These are phyloP conservation scores for Schizosaccharomyces lindneri DNA, from an alignment of 805 yeast species.

Conservation along the genomic window DNA sequence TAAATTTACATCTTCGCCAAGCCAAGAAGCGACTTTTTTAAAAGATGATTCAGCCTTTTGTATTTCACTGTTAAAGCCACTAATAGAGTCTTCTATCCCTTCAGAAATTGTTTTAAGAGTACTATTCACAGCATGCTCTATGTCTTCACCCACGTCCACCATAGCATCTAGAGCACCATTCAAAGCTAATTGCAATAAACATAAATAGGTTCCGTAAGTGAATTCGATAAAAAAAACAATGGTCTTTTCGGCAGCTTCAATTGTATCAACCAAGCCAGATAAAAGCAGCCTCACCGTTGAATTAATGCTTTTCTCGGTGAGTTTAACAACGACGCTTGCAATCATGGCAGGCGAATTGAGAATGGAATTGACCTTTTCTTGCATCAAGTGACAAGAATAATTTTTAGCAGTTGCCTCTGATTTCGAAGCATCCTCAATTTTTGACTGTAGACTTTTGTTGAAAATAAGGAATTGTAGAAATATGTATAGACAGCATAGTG, in stretches of 20 bases:
- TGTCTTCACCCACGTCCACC: slow-evolving; percentile 39
- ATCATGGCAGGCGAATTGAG: neutral
- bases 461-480: neutral
- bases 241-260: slow-evolving; percentile 34
- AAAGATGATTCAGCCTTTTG: slow-evolving; percentile 30
- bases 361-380: neutral
- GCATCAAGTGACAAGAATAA: neutral
- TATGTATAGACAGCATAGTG: neutral
- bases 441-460: neutral
- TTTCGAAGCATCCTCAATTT: neutral
- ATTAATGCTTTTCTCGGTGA: neutral
- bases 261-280: neutral
- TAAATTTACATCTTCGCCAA: slow-evolving; percentile 23
- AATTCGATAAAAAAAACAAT: slow-evolving; percentile 43
- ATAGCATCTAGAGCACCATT: slow-evolving; percentile 53
- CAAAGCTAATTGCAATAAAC: slow-evolving; percentile 50
- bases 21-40: slow-evolving; percentile 28
- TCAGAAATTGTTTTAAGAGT: slow-evolving; percentile 29
- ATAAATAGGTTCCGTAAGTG: slow-evolving; percentile 65
- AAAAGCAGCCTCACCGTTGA: neutral
- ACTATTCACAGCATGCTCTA: slow-evolving; percentile 35
- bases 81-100: slow-evolving; percentile 42
- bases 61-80: slow-evolving; percentile 30
- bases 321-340: neutral
- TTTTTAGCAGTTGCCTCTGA: neutral